Percentiles rank a stretch among this genome's conserved stretches.
Conservation (phyloP, 192 early-diverging fungal genomes). For the Thoreauomyces humboldtii region DNA sequence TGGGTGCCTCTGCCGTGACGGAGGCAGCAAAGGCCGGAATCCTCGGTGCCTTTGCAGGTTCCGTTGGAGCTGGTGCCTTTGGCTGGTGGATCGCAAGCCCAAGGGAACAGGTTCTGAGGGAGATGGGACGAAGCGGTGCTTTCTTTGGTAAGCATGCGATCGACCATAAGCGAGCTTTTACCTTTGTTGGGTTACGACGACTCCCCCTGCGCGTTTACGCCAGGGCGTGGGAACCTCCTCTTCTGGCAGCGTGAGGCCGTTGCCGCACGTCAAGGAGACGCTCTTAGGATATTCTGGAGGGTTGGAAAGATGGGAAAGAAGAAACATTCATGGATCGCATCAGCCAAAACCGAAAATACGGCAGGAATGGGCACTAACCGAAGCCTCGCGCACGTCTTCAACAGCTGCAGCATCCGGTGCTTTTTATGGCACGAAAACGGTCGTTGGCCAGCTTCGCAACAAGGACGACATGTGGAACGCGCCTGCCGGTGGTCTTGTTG, state of each 20-base stretch:
- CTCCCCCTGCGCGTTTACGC: too few relatives aligned
- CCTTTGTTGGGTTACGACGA: too few relatives aligned
- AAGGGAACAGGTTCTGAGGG: neutral
- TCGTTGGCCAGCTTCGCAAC: conserved; percentile 13
- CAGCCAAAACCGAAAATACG: too few relatives aligned
- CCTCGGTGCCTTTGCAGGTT: conserved; percentile 7
- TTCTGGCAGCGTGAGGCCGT: too few relatives aligned
- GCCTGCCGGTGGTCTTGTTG: conserved; percentile 9
- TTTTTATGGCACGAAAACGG: conserved; percentile 21
- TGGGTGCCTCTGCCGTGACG: conserved; percentile 6
- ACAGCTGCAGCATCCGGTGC: conserved; percentile 10
- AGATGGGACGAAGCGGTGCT: neutral
- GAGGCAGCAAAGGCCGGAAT: conserved; percentile 19
- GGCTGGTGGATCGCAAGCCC: conserved; percentile 22
- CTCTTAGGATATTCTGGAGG: too few relatives aligned
- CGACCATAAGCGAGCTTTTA: neutral
- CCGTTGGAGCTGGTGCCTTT: conserved; percentile 1
- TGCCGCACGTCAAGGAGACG: too few relatives aligned
- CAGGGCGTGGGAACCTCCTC: too few relatives aligned
- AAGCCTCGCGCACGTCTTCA: neutral
- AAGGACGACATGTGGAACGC: conserved; percentile 27
- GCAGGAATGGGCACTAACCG: too few relatives aligned
- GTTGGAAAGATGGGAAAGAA: too few relatives aligned
- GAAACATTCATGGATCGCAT: too few relatives aligned
- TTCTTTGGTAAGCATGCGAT: conserved; percentile 12